Evolutionary conservation across 2,329 filamentous ascomycete genomes (phyloP).

Genomic region (Coleophoma cylindrospora): DNA sequence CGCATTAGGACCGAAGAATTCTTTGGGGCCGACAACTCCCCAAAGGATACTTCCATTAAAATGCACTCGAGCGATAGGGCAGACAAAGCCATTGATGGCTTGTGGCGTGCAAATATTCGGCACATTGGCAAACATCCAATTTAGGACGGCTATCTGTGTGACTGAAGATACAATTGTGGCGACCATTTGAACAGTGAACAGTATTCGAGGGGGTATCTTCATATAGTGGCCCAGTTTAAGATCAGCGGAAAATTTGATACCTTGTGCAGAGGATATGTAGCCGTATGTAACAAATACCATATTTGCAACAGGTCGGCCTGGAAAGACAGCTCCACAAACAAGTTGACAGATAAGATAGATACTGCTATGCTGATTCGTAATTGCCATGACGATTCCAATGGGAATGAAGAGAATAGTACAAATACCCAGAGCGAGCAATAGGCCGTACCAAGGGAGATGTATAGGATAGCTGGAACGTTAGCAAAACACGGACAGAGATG

Average conservation of each 20-base stretch:
- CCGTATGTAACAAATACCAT: constrained; percentile 94
- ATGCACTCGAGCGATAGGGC: constrained; percentile 80
- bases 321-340: constrained; percentile 76
- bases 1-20: constrained; percentile 75
- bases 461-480: constrained; percentile 61
- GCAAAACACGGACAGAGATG: neutral
- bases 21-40: constrained; percentile 77
- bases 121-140: constrained; percentile 84
- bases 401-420: constrained; percentile 82
- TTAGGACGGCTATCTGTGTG: constrained; percentile 78
- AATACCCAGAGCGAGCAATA: constrained; percentile 72
- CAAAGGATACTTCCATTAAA: constrained; percentile 89
- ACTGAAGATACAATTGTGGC: constrained; percentile 72
- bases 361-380: constrained; percentile 84
- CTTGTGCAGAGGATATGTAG: constrained; percentile 84
- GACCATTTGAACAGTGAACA: constrained; percentile 74
- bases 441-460: constrained; percentile 80
- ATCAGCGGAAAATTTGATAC: constrained; percentile 83
- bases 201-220: constrained; percentile 76
- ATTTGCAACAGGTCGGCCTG: constrained; percentile 80
- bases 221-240: constrained; percentile 85
- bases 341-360: constrained; percentile 85
- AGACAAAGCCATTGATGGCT: constrained; percentile 84
- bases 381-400: constrained; percentile 89
- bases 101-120: constrained; percentile 70